These are phyloP conservation scores for Trapa incisa DNA, from an alignment of 345 rosid species.

Conservation along the genomic window DNA sequence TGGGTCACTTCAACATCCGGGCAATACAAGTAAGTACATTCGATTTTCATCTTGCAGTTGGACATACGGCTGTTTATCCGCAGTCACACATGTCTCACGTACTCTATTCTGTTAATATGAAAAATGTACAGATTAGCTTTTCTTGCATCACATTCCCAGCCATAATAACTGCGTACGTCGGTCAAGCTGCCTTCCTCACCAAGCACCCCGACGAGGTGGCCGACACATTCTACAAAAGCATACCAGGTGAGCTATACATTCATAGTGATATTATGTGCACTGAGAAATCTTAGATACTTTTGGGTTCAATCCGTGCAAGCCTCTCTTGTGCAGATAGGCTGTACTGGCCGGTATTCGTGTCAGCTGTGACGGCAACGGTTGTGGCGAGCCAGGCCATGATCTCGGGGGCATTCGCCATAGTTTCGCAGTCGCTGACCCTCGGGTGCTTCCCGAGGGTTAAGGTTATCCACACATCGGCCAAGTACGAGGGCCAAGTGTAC, in stretches of 20 bases:
- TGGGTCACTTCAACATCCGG: conserved; percentile 67
- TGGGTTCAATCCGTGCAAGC: too few relatives aligned
- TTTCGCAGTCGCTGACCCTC: conserved; percentile 48
- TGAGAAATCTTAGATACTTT: too few relatives aligned
- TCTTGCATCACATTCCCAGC: conserved; percentile 21
- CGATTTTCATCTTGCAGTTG: not conserved
- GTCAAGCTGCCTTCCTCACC: conserved; percentile 12
- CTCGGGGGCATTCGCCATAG: conserved; percentile 54
- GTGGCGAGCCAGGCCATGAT: conserved; percentile 89
- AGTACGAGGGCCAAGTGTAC: conserved; percentile 76
- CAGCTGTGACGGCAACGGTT: conserved; percentile 62
- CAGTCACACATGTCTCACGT: too few relatives aligned
- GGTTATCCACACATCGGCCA: conserved; percentile 63
- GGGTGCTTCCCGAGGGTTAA: conserved; percentile 76
- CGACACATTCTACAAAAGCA: conserved; percentile 6
- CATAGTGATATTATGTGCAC: too few relatives aligned
- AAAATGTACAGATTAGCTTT: conserved; percentile 50
- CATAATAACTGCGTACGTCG: conserved; percentile 6
- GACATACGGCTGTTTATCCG: too few relatives aligned
- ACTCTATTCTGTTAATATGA: too few relatives aligned
- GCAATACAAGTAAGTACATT: conserved; percentile 45
- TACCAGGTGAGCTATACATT: conserved; percentile 4
- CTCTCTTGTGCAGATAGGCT: conserved; percentile 26
- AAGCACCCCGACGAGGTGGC: conserved; percentile 1
- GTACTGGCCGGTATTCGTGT: conserved; percentile 75